Conservation (phyloP, 1,284 basidiomycete species). For the Leccinum angustisporum region DNA sequence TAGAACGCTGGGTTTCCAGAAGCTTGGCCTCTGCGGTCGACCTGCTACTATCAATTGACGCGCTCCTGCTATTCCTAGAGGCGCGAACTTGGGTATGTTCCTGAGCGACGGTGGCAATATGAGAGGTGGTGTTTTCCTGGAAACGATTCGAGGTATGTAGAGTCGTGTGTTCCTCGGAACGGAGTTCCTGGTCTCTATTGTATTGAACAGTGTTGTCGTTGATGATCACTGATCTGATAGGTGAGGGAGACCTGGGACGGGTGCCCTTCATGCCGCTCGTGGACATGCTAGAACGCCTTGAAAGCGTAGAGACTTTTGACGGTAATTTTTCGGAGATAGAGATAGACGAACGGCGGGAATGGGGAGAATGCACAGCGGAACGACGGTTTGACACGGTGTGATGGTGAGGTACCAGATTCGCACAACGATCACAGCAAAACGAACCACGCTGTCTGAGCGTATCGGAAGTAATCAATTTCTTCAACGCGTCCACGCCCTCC, state of each 20-base stretch:
- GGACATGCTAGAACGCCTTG: constrained; percentile 25
- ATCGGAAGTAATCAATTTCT: constrained; percentile 23
- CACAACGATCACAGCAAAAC: constrained; percentile 37
- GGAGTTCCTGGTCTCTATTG: constrained; percentile 14
- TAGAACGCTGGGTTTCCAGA: constrained; percentile 25
- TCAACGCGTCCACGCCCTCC: constrained; percentile 30
- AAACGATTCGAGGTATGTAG: constrained; percentile 14
- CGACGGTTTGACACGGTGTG: constrained; percentile 32
- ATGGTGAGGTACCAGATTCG: constrained; percentile 35
- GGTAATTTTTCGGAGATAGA: constrained; percentile 22
- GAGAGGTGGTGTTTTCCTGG: constrained; percentile 16
- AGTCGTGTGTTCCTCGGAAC: constrained; percentile 22
- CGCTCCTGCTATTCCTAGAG: constrained; percentile 10
- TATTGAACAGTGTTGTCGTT: constrained; percentile 9
- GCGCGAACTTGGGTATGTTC: constrained; percentile 18
- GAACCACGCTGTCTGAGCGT: constrained; percentile 29
- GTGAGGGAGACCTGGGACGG: constrained; percentile 11
- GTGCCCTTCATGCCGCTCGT: constrained; percentile 4
- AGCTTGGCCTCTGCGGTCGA: constrained; percentile 18
- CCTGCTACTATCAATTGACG: constrained; percentile 17
- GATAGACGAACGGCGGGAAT: constrained; percentile 30
- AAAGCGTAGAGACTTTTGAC: constrained; percentile 9
- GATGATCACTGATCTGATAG: constrained; percentile 11
- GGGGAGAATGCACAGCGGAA: constrained; percentile 25
- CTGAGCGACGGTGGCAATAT: constrained; percentile 6